Base-by-base conservation (phyloP, 441 rosid species). In the Pelargonium myrrhifolium region DNA sequence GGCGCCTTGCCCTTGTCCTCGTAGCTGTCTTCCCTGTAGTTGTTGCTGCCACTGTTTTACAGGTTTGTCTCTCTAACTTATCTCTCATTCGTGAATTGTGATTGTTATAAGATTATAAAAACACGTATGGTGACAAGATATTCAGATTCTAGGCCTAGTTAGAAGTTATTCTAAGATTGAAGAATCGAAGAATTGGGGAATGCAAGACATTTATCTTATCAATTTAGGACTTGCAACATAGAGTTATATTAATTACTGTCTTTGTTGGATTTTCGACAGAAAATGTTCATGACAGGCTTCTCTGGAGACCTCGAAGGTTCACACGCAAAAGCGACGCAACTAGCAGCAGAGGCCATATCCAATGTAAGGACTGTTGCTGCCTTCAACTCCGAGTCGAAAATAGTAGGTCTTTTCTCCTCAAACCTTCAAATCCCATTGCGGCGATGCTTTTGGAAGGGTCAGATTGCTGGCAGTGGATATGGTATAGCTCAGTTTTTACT, bases 1-100 rank as follows among this genome's bases (percentile, higher is more conserved):
- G 99, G 99, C 94, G 99, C 31, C 99, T 95, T n/a, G 98, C 99
- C 62, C 96, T 95, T 26, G 97, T 95, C 64, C 97, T 95, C 2
- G 63, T 95, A 0, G 99, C 98, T 12, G 99, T 95, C 67, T 95
- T 95, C 72, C 99, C 99, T 1, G 86, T 92, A 53, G 99, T 95
- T 68, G 99, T 95, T 65, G 99, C 93, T 28, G 99, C 99, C 65
- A 95, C 90, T 12, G 99, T 95, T 74, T 79, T 95, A 77, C 99
- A 94, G 97, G 99, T 94, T 61, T 69, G 83, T 70, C 37, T 81
- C 49, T 62, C 60, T 17, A 28, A 55, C 67, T 63, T 10, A 21
- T 67, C 69, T 61, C 40, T 70, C 45, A 66, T 45, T 15, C 53
- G 3, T 42, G 22, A 17, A 59, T 9, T 18, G 62, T 37, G 49